phyloP scores from a whole-genome alignment of 1,284 basidiomycete genomes.

The Papiliotrema flavescens region DNA sequence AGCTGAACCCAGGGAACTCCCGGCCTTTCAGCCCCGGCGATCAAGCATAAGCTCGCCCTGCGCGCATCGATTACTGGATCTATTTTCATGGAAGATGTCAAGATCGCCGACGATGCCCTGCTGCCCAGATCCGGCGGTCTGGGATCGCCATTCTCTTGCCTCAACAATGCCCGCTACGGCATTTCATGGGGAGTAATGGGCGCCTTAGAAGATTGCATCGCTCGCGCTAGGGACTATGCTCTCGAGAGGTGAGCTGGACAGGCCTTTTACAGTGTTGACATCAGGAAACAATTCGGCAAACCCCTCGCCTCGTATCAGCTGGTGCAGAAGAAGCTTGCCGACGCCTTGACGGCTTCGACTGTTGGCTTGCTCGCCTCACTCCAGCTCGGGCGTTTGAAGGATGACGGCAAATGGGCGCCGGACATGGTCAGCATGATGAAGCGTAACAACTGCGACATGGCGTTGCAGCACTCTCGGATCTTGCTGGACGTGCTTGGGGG shows the following conservation, averaged over 20 bases:
- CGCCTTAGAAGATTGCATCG: constrained; percentile 86
- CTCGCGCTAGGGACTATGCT: constrained; percentile 74
- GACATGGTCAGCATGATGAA: constrained; percentile 96
- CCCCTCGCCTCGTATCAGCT: constrained; percentile 93
- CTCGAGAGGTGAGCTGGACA: constrained; percentile 61
- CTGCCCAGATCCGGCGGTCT: constrained; percentile 74
- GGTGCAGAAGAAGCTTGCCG: constrained; percentile 93
- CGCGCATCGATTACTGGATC: constrained; percentile 88
- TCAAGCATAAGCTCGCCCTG: constrained; percentile 90
- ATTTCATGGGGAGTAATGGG: constrained; percentile 95
- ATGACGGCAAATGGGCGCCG: constrained; percentile 69
- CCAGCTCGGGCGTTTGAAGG: constrained; percentile 86
- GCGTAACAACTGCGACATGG: constrained; percentile 93
- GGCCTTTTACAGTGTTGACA: not conserved
- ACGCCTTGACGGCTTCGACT: constrained; percentile 80
- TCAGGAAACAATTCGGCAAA: constrained; percentile 72
- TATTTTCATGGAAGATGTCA: constrained; percentile 85
- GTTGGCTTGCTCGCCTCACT: constrained; percentile 74
- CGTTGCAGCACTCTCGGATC: constrained; percentile 70
- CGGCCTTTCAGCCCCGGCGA: constrained; percentile 80
- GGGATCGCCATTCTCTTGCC: constrained; percentile 79
- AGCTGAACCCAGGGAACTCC: constrained; percentile 60
- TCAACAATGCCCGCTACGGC: constrained; percentile 86
- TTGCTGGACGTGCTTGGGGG: constrained; percentile 87
- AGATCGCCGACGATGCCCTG: constrained; percentile 64